phyloP scores from a whole-genome alignment of 352 stramenopile genomes.

The Phytophthora kernoviae region DNA sequence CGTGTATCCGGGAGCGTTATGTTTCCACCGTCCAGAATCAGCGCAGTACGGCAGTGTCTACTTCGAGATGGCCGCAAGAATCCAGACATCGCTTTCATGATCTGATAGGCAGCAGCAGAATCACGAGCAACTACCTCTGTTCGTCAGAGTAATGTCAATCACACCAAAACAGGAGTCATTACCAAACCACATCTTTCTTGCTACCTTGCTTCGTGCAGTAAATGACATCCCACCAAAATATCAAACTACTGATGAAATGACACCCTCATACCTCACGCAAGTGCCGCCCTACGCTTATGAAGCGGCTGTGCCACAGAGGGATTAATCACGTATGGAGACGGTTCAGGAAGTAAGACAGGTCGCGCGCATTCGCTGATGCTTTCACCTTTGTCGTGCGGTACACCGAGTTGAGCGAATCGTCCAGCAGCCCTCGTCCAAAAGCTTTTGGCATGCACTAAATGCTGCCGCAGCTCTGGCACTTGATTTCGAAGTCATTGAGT shows the following conservation, averaged over 20 bases:
- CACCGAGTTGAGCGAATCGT: slow-evolving; percentile 76
- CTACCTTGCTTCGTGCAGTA: too few relatives aligned
- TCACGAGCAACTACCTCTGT: too few relatives aligned
- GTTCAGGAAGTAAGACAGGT: slow-evolving; percentile 62
- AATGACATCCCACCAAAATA: too few relatives aligned
- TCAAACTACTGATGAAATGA: background rate
- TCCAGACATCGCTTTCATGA: slow-evolving; percentile 75
- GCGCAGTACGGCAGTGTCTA: slow-evolving; percentile 66
- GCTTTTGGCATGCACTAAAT: slow-evolving; percentile 60
- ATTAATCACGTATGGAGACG: slow-evolving; percentile 38
- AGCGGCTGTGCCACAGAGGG: too few relatives aligned
- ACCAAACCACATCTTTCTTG: too few relatives aligned
- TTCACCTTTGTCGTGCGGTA: slow-evolving; percentile 68
- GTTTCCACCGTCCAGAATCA: slow-evolving; percentile 67
- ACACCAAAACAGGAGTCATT: too few relatives aligned
- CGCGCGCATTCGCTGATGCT: slow-evolving; percentile 36
- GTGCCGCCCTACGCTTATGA: too few relatives aligned
- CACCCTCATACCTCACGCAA: too few relatives aligned
- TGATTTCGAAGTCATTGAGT: slow-evolving; percentile 57
- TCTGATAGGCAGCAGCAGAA: slow-evolving; percentile 29
- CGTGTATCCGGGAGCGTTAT: slow-evolving; percentile 63
- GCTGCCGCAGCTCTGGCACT: slow-evolving; percentile 61
- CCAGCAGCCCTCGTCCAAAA: slow-evolving; percentile 59
- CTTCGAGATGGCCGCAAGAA: slow-evolving; percentile 82
- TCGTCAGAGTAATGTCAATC: too few relatives aligned